Evolutionary conservation across 208 protist genomes (phyloP).

Genomic region (Giardia muris): DNA sequence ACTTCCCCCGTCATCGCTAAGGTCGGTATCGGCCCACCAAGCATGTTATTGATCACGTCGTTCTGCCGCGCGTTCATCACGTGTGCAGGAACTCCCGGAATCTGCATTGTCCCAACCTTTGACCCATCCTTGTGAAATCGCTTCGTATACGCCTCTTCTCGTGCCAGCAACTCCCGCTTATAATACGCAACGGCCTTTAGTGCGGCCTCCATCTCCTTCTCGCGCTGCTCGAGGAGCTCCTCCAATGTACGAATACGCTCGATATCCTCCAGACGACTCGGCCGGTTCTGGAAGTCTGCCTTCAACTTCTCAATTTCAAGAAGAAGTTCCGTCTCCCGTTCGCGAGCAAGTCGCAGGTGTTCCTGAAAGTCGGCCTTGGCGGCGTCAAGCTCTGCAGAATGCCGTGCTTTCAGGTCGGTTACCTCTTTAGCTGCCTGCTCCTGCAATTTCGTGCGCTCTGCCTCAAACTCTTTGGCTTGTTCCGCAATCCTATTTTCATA

Average conservation of each 20-base stretch:
- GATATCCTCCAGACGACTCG: background rate
- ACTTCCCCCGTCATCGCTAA: background rate
- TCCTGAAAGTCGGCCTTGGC: background rate
- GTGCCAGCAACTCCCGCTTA: conserved; percentile 9
- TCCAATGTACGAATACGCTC: background rate
- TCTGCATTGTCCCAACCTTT: conserved; percentile 23
- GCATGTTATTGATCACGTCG: background rate
- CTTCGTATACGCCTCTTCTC: conserved; percentile 19
- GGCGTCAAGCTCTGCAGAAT: too few relatives aligned
- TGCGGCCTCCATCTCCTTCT: background rate
- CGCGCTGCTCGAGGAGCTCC: background rate
- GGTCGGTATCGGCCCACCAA: background rate
- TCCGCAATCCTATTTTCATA: background rate
- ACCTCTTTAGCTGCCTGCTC: too few relatives aligned
- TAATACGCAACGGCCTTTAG: background rate
- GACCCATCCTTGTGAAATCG: background rate
- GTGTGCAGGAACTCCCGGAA: conserved; percentile 7
- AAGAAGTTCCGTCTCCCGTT: background rate
- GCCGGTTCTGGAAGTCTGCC: conserved; percentile 12
- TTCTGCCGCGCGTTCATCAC: conserved; percentile 9
- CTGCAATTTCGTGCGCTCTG: background rate
- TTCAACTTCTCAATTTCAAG: background rate
- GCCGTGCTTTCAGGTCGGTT: too few relatives aligned
- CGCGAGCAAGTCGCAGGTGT: background rate
- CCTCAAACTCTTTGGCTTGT: background rate